Conservation (phyloP, 192 early-diverging fungal species). For the Coemansia sp. region DNA sequence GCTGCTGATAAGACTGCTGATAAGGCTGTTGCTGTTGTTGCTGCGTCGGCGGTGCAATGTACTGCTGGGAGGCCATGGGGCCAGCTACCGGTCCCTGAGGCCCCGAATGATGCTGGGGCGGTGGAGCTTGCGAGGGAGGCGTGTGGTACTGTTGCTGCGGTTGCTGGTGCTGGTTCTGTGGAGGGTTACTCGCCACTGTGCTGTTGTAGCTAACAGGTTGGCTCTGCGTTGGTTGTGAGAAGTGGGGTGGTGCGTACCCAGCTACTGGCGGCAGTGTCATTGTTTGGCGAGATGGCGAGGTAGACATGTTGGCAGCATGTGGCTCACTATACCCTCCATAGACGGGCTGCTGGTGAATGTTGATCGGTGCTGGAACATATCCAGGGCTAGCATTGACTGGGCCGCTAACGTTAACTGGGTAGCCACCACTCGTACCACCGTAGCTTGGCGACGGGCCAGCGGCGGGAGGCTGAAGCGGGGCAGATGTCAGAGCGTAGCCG, state of each 20-base stretch:
- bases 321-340: constrained; percentile 36
- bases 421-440: constrained; percentile 11
- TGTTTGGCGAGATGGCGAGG: constrained; percentile 16
- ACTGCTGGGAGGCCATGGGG: constrained; percentile 16
- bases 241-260: constrained; percentile 29
- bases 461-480: constrained; percentile 19
- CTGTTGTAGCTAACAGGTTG: constrained; percentile 17
- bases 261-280: constrained; percentile 20
- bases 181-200: constrained; percentile 11
- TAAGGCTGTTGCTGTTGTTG: constrained; percentile 26
- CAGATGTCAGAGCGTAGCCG: constrained; percentile 32
- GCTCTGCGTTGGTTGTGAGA: constrained; percentile 27
- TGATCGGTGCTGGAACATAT: constrained; percentile 22
- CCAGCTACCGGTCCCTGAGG: constrained; percentile 7
- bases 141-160: background rate
- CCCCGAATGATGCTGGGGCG: constrained; percentile 24
- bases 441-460: constrained; percentile 17
- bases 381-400: constrained; percentile 18
- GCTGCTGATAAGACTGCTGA: constrained; percentile 17
- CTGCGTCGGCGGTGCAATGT: constrained; percentile 16
- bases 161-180: constrained; percentile 13
- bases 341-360: constrained; percentile 20
- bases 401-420: constrained; percentile 4
- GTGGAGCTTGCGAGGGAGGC: constrained; percentile 16
- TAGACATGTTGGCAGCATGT: constrained; percentile 1